phyloP scores from a whole-genome alignment of 2,329 filamentous ascomycete genomes.

The Orbilia javanica region DNA sequence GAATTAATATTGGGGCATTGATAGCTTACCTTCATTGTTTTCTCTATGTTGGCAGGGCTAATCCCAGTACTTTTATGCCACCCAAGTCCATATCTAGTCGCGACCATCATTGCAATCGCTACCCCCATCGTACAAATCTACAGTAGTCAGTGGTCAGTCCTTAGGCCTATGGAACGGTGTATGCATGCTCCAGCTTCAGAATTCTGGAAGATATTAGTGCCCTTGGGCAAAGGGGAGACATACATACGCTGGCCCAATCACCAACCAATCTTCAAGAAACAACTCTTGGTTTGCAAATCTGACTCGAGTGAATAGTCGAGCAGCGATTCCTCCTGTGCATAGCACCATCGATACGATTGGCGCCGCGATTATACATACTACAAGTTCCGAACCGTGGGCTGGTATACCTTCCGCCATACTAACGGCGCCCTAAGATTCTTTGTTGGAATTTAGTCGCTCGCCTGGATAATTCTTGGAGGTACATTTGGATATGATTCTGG shows the following conservation, averaged over 20 bases:
- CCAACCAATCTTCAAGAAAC: slow-evolving; percentile 35
- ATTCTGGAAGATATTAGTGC: no score
- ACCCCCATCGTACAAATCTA: slow-evolving; percentile 24
- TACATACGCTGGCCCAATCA: slow-evolving; percentile 43
- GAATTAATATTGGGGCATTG: background rate
- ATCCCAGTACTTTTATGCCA: slow-evolving; percentile 19
- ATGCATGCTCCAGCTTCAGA: background rate
- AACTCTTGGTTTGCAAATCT: slow-evolving; percentile 21
- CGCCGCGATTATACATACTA: slow-evolving; percentile 1
- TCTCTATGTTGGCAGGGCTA: slow-evolving; percentile 17
- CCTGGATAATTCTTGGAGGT: background rate
- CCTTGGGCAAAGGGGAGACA: background rate
- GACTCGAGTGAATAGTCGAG: slow-evolving; percentile 17
- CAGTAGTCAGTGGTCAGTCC: background rate
- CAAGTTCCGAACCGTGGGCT: background rate
- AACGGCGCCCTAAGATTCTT: background rate
- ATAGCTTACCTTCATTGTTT: slow-evolving; percentile 26
- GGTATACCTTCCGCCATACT: background rate
- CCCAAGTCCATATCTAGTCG: slow-evolving; percentile 16
- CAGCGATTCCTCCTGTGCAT: slow-evolving; percentile 23
- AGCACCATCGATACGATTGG: slow-evolving; percentile 28
- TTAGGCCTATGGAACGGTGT: background rate
- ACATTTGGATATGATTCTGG: background rate
- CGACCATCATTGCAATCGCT: slow-evolving; percentile 17
- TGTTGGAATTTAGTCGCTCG: slow-evolving; percentile 5